Percentiles rank a stretch among this genome's conserved stretches.
phyloP scores from a whole-genome alignment of 2,329 filamentous ascomycete species.

The Neofusicoccum ribis region DNA sequence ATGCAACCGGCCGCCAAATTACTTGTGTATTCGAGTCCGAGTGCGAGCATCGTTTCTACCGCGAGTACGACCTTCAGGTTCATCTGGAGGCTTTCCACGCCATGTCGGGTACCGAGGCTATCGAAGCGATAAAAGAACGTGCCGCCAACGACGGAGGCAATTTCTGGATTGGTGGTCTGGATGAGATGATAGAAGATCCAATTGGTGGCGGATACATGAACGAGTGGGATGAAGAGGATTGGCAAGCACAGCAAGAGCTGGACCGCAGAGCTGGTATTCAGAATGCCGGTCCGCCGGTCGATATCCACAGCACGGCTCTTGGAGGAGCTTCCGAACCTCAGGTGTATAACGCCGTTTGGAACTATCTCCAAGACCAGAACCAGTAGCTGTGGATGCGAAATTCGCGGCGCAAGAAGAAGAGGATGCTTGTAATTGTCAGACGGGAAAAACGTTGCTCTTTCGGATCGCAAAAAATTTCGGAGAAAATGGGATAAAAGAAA shows the following conservation, averaged over 20 bases:
- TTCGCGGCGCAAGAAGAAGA: no score
- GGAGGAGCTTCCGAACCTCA: not conserved
- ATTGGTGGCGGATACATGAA: not conserved
- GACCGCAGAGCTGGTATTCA: constrained; percentile 12
- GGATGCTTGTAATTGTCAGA: no score
- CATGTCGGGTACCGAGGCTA: constrained; percentile 35
- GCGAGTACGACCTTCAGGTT: constrained; percentile 58
- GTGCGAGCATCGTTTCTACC: constrained; percentile 45
- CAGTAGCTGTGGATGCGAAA: not conserved
- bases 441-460: not conserved
- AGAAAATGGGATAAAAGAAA: not conserved
- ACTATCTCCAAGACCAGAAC: constrained; percentile 11
- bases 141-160: constrained; percentile 44
- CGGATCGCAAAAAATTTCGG: not conserved
- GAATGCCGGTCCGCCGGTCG: not conserved
- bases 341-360: constrained; percentile 10
- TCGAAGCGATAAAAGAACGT: constrained; percentile 41
- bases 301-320: not conserved
- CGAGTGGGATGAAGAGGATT: constrained; percentile 8
- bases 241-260: constrained; percentile 10
- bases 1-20: constrained; percentile 51
- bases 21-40: constrained; percentile 48
- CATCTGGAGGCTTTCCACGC: constrained; percentile 53
- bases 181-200: constrained; percentile 17
- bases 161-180: constrained; percentile 47